These are phyloP conservation scores for Apiospora sp. DNA, from an alignment of 2,329 filamentous ascomycete species.

Conservation along the genomic window DNA sequence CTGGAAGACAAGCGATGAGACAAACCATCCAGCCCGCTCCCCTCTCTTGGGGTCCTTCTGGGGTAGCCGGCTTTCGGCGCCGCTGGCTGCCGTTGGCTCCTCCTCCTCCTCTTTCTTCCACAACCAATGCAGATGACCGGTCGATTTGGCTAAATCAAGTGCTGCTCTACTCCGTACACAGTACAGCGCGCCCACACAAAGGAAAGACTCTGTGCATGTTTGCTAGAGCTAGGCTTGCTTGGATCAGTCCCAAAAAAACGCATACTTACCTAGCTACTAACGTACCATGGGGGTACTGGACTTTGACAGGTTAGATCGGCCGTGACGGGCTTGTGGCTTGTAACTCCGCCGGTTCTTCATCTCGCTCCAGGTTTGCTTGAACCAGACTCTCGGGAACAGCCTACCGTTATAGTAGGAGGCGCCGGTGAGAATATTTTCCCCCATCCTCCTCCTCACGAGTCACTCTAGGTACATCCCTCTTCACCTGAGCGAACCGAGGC, in stretches of 20 bases:
- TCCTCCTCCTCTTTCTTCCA: not conserved
- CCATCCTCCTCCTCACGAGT: not conserved
- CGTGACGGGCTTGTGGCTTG: not conserved
- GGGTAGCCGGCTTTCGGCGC: not conserved
- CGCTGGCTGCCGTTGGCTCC: not conserved
- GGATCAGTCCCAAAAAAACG: not conserved
- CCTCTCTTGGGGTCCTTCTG: not conserved
- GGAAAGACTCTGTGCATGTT: not conserved
- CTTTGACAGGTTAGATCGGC: not conserved
- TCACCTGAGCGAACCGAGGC: conserved; percentile 13
- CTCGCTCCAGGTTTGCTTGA: conserved; percentile 13
- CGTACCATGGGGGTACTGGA: no score
- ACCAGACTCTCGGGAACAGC: conserved; percentile 21
- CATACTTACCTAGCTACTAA: no score
- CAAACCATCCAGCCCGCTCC: not conserved
- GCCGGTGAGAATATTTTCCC: not conserved
- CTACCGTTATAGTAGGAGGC: not conserved
- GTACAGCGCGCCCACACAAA: not conserved
- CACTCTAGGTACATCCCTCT: not conserved
- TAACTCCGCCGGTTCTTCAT: not conserved
- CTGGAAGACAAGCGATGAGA: conserved; percentile 6
- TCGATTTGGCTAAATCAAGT: not conserved
- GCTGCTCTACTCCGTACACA: not conserved
- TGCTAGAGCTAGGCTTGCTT: not conserved
- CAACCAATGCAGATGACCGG: not conserved